Base-by-base conservation (phyloP, 73 alveolate species). In the Breviolum minutum region DNA sequence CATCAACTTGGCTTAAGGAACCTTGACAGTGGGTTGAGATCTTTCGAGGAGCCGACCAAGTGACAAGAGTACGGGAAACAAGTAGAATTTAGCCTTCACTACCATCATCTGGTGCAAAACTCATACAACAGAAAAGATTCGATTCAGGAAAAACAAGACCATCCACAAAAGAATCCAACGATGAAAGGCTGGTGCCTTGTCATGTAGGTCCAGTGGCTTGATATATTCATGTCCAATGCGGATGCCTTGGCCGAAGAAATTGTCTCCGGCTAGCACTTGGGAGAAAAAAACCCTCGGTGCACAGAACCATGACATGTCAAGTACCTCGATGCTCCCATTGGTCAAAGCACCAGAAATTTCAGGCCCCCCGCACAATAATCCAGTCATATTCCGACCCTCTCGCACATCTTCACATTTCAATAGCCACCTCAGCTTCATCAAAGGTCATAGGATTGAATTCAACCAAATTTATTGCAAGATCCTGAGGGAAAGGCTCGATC, bases 381-480 rank as follows among this genome's bases (percentile, higher is more conserved):
- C 97, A 73, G 40, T 91, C 88, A 77, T 71, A 12, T 91, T 29
- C 62, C 97, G 97, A 64, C 88, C 74, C 32, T 73, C 88, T n/a
- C 97, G 97, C 63, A 91, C 97, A 63, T 91, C 97, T 91, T 91
- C 97, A 54, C 97, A 91, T 19, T 61, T 24, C 79, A 71, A 77
- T 63, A 91, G 68, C 97, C 97, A 91, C 63, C 97, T 91, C 12
- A 24, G 64, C 26, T 63, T 26, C 20, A 10, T 26, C n/a, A 68
- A 1, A 14, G 17, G 17, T 14, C 77, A 22, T 6, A 14, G n/a
- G 77, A 22, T 17, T 22, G 6, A 22, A 22, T 68, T 68, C 20
- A 79, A 26, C 87, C 62, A 30, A 24, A 71, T 20, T 17, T 61
- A n/a, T 20, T 20, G 30, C 81, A 71, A 48, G 48, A 20, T 8